Percentiles rank a stretch among this genome's conserved stretches.
Evolutionary conservation across 345 rosid species (phyloP).

Genomic region (Iberis pinnata): DNA sequence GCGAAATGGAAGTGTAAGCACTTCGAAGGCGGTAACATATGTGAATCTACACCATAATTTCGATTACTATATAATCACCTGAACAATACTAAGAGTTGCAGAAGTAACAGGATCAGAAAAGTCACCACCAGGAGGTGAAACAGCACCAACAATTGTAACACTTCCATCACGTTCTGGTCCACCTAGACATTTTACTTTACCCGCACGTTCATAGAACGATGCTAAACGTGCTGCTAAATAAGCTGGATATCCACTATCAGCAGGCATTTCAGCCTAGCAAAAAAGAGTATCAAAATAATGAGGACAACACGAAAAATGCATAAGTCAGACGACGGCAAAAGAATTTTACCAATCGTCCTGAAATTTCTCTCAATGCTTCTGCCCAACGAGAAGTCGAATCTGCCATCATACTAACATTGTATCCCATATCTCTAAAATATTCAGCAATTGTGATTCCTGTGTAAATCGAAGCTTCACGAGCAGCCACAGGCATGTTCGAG

Average conservation of each 20-base stretch:
- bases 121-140: conserved; percentile 99
- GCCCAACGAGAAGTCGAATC: conserved; percentile 99
- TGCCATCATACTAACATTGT: conserved; percentile 99
- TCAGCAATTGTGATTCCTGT: conserved; percentile 99
- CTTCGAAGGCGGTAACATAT: not conserved
- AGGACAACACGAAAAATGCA: not conserved
- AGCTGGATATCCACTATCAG: conserved; percentile 99
- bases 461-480: conserved; percentile 99
- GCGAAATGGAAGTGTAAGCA: conserved; percentile 21
- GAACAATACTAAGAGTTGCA: conserved; percentile 98
- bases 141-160: conserved; percentile 99
- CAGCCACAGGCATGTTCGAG: conserved; percentile 99
- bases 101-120: conserved; percentile 99
- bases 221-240: conserved; percentile 98
- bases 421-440: conserved; percentile 97
- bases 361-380: conserved; percentile 99
- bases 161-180: conserved; percentile 97
- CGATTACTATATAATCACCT: conserved; percentile 72
- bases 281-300: conserved; percentile 20
- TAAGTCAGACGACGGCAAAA: conserved; percentile 4
- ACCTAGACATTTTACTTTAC: conserved; percentile 98
- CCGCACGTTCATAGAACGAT: conserved; percentile 98
- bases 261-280: conserved; percentile 99
- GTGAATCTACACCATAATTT: too few species aligned
- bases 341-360: conserved; percentile 91